Base-by-base conservation (phyloP, 495 filamentous ascomycete genomes). In the Annulohypoxylon maeteangense region DNA sequence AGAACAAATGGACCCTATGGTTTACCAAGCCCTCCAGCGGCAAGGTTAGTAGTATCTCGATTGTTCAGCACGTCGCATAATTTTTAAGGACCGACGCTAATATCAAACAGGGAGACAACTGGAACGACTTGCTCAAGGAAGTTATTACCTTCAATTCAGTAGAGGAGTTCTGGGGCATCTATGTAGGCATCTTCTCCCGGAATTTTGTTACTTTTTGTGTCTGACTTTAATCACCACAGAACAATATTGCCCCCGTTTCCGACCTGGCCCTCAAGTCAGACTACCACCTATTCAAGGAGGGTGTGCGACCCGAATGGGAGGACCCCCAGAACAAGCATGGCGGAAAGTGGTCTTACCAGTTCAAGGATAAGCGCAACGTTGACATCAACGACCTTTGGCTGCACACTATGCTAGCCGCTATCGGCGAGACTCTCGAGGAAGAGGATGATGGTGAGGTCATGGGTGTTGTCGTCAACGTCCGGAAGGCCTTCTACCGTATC, bases 131-230 rank as follows among this genome's bases (percentile, higher is more conserved):
- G 50, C 83, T 99, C 38, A 99, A 99, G 84, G 93, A 98, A 78
- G 95, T 99, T 64, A 97, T 99, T 71, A 97, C 92, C 40, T 98
- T 99, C 75, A 93, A 95, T 83, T 97, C 94, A 11, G 95, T 99
- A 3, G 95, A 99, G 81, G 96, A 99, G 80, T 99, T 99, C 85
- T 99, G 95, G 95, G 95, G 95, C 58, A 91, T 98, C 76, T 98
- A 99, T 79, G 95, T 98, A 89, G 77, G 95, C 85, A 44, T 59
- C 42, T 22, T 32, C 10, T 4, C 27, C n/a, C 34, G 4, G 62
- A 11, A 4, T n/a, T 55, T 66, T 20, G 23, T 62, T 12, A 7
- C 44, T 42, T 36, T 47, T 27, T n/a, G 7, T 44, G 27, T 53
- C 63, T 74, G 40, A 70, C 61, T 23, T 42, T 7, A 25, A 25